Base-by-base conservation (phyloP, 106 monocot genomes). In the Acanthochlamys bracteata region DNA sequence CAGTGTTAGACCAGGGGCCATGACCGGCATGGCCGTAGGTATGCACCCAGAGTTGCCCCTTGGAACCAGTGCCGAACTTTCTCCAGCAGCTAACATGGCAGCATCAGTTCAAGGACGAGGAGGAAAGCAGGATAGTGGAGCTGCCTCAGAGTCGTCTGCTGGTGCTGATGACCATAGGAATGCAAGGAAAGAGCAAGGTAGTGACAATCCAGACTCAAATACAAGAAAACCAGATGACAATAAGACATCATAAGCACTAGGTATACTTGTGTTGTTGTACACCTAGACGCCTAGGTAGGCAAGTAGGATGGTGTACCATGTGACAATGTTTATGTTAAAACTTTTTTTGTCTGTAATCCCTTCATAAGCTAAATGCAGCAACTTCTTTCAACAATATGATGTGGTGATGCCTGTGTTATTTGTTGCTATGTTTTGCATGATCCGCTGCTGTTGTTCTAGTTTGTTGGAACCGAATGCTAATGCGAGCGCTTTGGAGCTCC, bases 1-100 rank as follows among this genome's bases (percentile, higher is more conserved):
- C 80, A 70, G 70, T 17, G 64, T 82, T 77, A 78, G 89, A 68
- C 76, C 76, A 24, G 70, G 65, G 0, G 21, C 46, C 61, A 78
- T 71, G 33, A 87, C 86, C 54, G 91, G 83, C 54, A 70, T 78
- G 46, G 82, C 72, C 63, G 19, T 40, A 49, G 17, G 15, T 27
- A 67, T 75, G 69, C 76, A 71, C 56, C 3, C 65, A 0, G 68
- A 75, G 20, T 62, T 63, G 53, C 68, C 68, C 47, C 71, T 60
- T 24, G 70, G 74, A n/a, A 65, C 61, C 10, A 63, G 25, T 43
- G 24, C 46, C 9, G 66, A 77, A 22, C 60, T 56, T n/a, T 59
- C 57, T 39, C 47, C 61, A 24, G 26, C 51, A 14, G 53, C 53
- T 0, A 15, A 0, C 15, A 60, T 17, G 56, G 69, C 42, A 65